Evolutionary conservation across 176 grass and related monocot genomes (phyloP).

Genomic region (Hsuehochloa calcarea): DNA sequence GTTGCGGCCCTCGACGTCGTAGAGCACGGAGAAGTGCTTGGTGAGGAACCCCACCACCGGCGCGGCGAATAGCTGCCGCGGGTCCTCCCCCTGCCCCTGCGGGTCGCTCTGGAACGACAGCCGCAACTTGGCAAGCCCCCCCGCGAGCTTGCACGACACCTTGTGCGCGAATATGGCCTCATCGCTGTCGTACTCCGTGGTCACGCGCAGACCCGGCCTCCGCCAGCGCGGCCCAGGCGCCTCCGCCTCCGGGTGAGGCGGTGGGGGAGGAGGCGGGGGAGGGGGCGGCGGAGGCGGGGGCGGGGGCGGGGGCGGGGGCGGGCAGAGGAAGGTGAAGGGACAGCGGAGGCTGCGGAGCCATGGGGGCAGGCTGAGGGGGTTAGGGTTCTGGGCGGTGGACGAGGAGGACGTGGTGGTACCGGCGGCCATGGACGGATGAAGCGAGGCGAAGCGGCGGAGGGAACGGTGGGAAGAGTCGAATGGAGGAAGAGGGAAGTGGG

Average conservation of each 20-base stretch:
- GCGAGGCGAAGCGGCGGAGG: conserved; percentile 26
- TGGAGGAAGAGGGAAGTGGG: conserved; percentile 18
- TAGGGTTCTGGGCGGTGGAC: conserved; percentile 8
- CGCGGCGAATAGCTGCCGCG: conserved; percentile 33
- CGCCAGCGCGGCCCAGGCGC: not conserved
- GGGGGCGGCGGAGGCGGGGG: not conserved
- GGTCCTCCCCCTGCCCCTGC: conserved; percentile 28
- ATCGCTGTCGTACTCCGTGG: conserved; percentile 85
- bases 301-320: not conserved
- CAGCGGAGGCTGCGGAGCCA: conserved; percentile 37
- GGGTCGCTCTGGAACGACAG: conserved; percentile 81
- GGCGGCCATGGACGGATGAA: conserved; percentile 37
- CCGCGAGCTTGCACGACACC: conserved; percentile 86
- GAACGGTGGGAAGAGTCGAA: conserved; percentile 34
- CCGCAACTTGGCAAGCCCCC: conserved; percentile 80
- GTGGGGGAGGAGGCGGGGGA: not conserved
- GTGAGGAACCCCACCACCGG: conserved; percentile 64
- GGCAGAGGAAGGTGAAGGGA: conserved; percentile 42
- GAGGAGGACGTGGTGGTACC: not conserved
- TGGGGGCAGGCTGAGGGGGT: conserved; percentile 31
- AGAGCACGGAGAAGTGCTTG: conserved; percentile 64
- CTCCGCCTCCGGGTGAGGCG: conserved; percentile 9
- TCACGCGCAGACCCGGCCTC: conserved; percentile 54
- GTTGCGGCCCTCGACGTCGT: conserved; percentile 71
- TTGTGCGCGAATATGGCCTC: conserved; percentile 68